Evolutionary conservation across 257 asterid genomes (phyloP).

Genomic region (Ballota nigra): DNA sequence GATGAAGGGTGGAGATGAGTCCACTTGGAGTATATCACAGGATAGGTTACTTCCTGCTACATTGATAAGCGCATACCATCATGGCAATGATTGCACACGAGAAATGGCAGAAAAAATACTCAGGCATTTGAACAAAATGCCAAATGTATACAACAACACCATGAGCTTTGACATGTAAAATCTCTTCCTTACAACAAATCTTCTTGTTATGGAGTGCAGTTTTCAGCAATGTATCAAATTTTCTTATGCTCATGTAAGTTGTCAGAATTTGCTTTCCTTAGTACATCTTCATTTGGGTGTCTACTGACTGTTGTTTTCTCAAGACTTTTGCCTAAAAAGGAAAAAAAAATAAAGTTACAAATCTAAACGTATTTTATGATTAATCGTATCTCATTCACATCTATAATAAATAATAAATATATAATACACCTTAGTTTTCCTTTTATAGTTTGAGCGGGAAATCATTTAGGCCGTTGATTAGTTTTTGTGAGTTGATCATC

Average conservation of each 20-base stretch:
- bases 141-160: constrained; percentile 40
- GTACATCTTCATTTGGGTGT: constrained; percentile 2
- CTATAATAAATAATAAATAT: no score
- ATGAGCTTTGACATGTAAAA: constrained; percentile 39
- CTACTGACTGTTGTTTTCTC: background rate
- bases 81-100: constrained; percentile 61
- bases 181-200: background rate
- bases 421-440: no score
- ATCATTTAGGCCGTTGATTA: no score
- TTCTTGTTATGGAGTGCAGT: background rate
- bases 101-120: constrained; percentile 73
- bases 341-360: background rate
- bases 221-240: background rate
- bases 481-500: no score
- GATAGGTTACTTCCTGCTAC: constrained; percentile 62
- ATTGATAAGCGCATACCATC: constrained; percentile 60
- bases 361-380: background rate
- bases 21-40: constrained; percentile 49
- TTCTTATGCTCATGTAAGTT: background rate
- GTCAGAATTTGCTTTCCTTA: constrained; percentile 5
- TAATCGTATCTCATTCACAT: background rate
- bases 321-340: background rate
- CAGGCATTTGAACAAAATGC: constrained; percentile 68
- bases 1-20: constrained; percentile 55
- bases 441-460: no score